Conservation (phyloP, 2,329 filamentous ascomycete species). For the Phialophora verrucosa region DNA sequence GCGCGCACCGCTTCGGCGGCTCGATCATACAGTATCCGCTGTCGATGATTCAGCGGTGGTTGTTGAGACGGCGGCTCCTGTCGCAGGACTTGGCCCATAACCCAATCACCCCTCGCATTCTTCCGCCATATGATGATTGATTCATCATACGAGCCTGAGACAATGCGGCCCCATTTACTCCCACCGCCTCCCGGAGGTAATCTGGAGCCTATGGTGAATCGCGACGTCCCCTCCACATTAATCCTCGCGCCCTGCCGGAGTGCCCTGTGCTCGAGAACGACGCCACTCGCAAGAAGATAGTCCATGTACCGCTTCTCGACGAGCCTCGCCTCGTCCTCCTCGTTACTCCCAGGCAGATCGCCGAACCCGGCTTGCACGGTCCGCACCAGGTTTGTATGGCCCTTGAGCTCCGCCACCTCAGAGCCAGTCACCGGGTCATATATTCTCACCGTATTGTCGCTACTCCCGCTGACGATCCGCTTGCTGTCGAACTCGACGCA, state of each 20-base stretch:
- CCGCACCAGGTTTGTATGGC: slow-evolving; percentile 83
- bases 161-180: slow-evolving; percentile 88
- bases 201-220: slow-evolving; percentile 75
- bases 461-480: slow-evolving; percentile 92
- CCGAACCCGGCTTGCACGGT: slow-evolving; percentile 96
- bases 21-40: slow-evolving; percentile 2
- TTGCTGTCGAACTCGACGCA: slow-evolving; percentile 96
- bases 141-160: slow-evolving; percentile 96
- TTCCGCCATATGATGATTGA: slow-evolving; percentile 94
- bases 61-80: slow-evolving; percentile 61
- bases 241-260: slow-evolving; percentile 55
- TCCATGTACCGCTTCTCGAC: slow-evolving; percentile 74
- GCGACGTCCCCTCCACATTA: slow-evolving; percentile 62
- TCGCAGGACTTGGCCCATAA: slow-evolving; percentile 72
- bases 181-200: slow-evolving; percentile 90
- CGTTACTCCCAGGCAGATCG: slow-evolving; percentile 78
- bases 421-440: slow-evolving; percentile 86
- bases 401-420: slow-evolving; percentile 84
- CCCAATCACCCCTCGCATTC: slow-evolving; percentile 84
- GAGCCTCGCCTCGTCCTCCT: slow-evolving; percentile 75
- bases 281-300: slow-evolving; percentile 58
- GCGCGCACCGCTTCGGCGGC: slow-evolving; percentile 9
- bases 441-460: slow-evolving; percentile 93
- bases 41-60: slow-evolving; percentile 40
- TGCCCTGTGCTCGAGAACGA: slow-evolving; percentile 43